These are phyloP conservation scores for Aspergillus sp. DNA, from an alignment of 2,329 filamentous ascomycete species.

Conservation along the genomic window DNA sequence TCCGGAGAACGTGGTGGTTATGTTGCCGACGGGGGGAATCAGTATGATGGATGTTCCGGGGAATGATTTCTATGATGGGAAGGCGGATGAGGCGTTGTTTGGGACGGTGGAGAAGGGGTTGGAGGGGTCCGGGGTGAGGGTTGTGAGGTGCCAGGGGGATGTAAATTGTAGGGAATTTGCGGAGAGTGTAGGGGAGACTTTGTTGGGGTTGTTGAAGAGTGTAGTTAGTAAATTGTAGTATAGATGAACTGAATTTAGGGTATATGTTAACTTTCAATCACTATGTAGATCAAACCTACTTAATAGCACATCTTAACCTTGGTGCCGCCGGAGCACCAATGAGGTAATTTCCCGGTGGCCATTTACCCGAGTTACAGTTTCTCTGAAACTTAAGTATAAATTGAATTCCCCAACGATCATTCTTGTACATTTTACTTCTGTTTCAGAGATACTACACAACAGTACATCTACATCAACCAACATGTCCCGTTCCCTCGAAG, in stretches of 20 bases:
- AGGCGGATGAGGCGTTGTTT: constrained; percentile 53
- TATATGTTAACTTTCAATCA: not conserved
- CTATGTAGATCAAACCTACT: too few species aligned
- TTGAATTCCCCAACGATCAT: not conserved
- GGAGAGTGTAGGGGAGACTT: constrained; percentile 11
- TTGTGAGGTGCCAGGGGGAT: constrained; percentile 50
- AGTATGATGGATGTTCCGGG: constrained; percentile 61
- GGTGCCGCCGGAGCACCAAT: constrained; percentile 15
- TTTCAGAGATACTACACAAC: not conserved
- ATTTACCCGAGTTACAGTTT: not conserved
- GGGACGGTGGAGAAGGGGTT: constrained; percentile 53
- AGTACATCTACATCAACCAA: not conserved
- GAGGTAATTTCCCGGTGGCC: constrained; percentile 29
- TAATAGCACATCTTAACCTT: too few species aligned
- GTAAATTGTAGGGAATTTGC: constrained; percentile 38
- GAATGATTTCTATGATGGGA: constrained; percentile 55
- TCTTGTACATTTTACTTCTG: too few species aligned
- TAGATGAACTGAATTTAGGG: too few species aligned
- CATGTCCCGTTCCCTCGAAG: constrained; percentile 56
- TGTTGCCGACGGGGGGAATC: constrained; percentile 62
- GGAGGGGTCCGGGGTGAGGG: constrained; percentile 49
- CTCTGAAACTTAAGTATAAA: not conserved
- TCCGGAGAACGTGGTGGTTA: constrained; percentile 53
- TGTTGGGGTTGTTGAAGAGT: not conserved
- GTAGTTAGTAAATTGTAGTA: too few species aligned